Conservation (phyloP, 768 basidiomycete species). For the Lentinula sp. region DNA sequence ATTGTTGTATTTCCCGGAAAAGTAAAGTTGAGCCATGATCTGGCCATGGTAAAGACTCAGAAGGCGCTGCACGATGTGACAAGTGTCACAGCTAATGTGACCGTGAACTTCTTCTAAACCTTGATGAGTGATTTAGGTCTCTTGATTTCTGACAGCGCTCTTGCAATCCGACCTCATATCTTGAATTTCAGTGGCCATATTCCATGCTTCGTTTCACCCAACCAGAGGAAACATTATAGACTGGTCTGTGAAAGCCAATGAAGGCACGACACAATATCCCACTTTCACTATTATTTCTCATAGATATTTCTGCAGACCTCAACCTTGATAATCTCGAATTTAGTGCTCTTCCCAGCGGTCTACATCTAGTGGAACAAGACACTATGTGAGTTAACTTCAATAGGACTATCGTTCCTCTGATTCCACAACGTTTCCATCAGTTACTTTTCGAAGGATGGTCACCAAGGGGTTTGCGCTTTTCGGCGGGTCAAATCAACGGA, state of each 20-base stretch:
- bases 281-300: neutral
- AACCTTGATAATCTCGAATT: conserved; percentile 72
- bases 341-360: conserved; percentile 73
- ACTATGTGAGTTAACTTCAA: conserved; percentile 51
- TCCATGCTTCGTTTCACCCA: conserved; percentile 81
- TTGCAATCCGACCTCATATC: neutral
- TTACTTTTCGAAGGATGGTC: conserved; percentile 65
- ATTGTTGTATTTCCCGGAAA: too few relatives aligned
- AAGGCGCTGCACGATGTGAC: neutral
- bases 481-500: conserved; percentile 62
- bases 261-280: conserved; percentile 37
- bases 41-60: too few relatives aligned
- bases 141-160: neutral
- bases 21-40: too few relatives aligned
- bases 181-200: conserved; percentile 59
- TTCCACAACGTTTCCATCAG: conserved; percentile 24
- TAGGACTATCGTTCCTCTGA: neutral
- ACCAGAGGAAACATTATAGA: conserved; percentile 76
- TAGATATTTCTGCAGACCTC: conserved; percentile 36
- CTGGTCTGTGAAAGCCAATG: conserved; percentile 68
- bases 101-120: neutral
- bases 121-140: conserved; percentile 3
- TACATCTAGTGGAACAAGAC: conserved; percentile 75
- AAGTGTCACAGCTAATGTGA: neutral
- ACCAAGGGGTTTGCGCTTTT: conserved; percentile 73